Evolutionary conservation across 345 rosid genomes (phyloP).

Genomic region (Odontarrhena argentea): DNA sequence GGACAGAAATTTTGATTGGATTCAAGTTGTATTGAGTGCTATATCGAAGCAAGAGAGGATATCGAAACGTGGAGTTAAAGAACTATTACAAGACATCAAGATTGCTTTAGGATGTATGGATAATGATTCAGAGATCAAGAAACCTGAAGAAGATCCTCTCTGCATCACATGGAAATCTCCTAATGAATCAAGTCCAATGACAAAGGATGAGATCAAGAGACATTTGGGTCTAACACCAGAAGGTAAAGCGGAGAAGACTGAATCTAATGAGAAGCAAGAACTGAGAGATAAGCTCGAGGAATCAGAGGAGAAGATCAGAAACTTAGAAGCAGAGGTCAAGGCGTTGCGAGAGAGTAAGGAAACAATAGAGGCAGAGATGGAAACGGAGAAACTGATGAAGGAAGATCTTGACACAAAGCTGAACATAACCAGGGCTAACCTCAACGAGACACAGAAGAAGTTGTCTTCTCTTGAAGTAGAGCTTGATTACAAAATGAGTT

Average conservation of each 20-base stretch:
- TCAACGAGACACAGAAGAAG: slow-evolving; percentile 72
- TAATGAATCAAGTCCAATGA: slow-evolving; percentile 43
- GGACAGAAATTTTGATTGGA: slow-evolving; percentile 75
- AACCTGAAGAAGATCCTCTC: slow-evolving; percentile 36
- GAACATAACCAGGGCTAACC: slow-evolving; percentile 59
- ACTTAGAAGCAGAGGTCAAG: slow-evolving; percentile 54
- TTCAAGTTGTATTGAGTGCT: slow-evolving; percentile 83
- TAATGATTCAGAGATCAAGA: slow-evolving; percentile 24
- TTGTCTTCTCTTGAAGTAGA: slow-evolving; percentile 80
- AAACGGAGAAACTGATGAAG: slow-evolving; percentile 65
- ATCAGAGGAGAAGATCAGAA: slow-evolving; percentile 51
- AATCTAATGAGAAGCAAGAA: slow-evolving; percentile 44
- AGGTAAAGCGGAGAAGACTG: slow-evolving; percentile 49
- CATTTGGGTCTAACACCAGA: slow-evolving; percentile 47
- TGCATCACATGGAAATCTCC: slow-evolving; percentile 53
- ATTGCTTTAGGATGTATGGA: slow-evolving; percentile 73
- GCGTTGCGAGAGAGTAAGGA: slow-evolving; percentile 55
- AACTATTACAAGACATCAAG: slow-evolving; percentile 73
- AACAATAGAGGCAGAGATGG: slow-evolving; percentile 63
- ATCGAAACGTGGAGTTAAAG: slow-evolving; percentile 56
- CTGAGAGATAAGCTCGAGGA: slow-evolving; percentile 47
- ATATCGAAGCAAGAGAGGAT: slow-evolving; percentile 62
- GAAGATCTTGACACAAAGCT: slow-evolving; percentile 91
- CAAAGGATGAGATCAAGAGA: slow-evolving; percentile 64
- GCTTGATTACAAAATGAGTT: slow-evolving; percentile 70